phyloP scores from a whole-genome alignment of 805 yeast genomes.

The Teunomyces aglyptinius region DNA sequence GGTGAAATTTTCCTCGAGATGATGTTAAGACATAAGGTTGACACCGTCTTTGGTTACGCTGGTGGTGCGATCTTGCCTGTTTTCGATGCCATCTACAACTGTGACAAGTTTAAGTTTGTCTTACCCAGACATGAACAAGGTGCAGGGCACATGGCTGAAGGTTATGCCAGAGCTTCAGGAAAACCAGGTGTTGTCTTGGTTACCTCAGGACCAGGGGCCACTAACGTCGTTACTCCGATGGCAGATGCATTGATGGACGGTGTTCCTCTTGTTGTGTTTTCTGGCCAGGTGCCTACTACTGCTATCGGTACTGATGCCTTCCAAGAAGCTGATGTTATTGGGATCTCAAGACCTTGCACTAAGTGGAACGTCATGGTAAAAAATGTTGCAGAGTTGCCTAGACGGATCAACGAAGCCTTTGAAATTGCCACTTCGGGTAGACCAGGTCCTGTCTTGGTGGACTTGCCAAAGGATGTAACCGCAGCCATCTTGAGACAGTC shows the following conservation, averaged over 20 bases:
- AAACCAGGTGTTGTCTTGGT: slow-evolving; percentile 97
- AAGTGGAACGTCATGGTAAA: slow-evolving; percentile 99
- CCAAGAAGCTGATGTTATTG: slow-evolving; percentile 98
- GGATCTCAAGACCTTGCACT: slow-evolving; percentile 95
- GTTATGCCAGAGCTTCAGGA: slow-evolving; percentile 93
- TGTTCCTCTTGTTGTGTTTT: slow-evolving; percentile 92
- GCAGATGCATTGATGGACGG: slow-evolving; percentile 98
- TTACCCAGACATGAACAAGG: slow-evolving; percentile 98
- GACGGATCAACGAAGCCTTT: slow-evolving; percentile 95
- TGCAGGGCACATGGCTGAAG: slow-evolving; percentile 99
- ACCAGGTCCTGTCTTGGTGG: slow-evolving; percentile 98
- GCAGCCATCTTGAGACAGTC: slow-evolving; percentile 84
- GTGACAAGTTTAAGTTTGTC: slow-evolving; percentile 83
- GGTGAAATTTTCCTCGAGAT: slow-evolving; percentile 98
- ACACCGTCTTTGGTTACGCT: slow-evolving; percentile 95
- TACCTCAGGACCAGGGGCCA: slow-evolving; percentile 99
- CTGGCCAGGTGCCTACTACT: slow-evolving; percentile 95
- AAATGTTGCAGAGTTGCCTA: slow-evolving; percentile 88
- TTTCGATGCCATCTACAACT: slow-evolving; percentile 93
- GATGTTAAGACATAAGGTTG: slow-evolving; percentile 96
- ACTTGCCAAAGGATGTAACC: slow-evolving; percentile 96
- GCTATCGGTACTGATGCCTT: slow-evolving; percentile 98
- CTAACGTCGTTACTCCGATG: slow-evolving; percentile 97
- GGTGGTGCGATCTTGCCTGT: slow-evolving; percentile 99
- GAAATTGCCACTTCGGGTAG: slow-evolving; percentile 95